Evolutionary conservation across 2,329 filamentous ascomycete genomes (phyloP), one percentile per base, ranked within the genome.

Genomic region (Ustulina deusta): DNA sequence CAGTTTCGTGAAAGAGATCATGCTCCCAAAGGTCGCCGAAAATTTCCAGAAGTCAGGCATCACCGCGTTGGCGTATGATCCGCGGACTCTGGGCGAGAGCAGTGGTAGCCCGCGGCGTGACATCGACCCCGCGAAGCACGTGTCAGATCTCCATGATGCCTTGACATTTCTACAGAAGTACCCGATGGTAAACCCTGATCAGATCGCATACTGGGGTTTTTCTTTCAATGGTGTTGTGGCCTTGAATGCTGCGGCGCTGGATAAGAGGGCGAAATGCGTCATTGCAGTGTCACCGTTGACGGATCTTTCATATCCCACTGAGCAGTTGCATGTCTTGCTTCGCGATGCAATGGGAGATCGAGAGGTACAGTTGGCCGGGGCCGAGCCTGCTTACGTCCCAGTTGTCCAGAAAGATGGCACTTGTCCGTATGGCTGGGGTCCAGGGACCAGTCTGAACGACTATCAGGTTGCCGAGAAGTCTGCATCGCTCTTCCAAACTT

Each of bases 41-140:
- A 27, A 15, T 6, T 65, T 65, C n/a, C 63, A 65, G 17, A 11
- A 40, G 20, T 15, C 36, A 2, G 56, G 49, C 25, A 61, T 65
- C 15, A 61, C 56, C 11, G 56, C 56, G 3, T 20, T 65, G 11
- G 6, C 27, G 1, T 65, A 61, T n/a, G 63, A 65, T 20, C 63
- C 56, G 1, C 38, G 61, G 5, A 27, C 56, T 25, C 10, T 61
- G 3, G 51, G 36, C 9, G 1, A 17, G 13, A 65, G 63, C 17
- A 57, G 56, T 20, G 63, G 56, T 1, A 34, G 1, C 4, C 63
- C 63, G 6, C 56, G 63, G 1, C 20, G n/a, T 22, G 34, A 65
- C 32, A 65, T 65, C 13, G 25, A 65, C n/a, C 63, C 56, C 20
- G 20, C 38, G 15, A n/a, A 38, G 11, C 56, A 65, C 1, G 54